phyloP scores from a whole-genome alignment of 805 yeast genomes.

The Wickerhamomyces bovis region DNA sequence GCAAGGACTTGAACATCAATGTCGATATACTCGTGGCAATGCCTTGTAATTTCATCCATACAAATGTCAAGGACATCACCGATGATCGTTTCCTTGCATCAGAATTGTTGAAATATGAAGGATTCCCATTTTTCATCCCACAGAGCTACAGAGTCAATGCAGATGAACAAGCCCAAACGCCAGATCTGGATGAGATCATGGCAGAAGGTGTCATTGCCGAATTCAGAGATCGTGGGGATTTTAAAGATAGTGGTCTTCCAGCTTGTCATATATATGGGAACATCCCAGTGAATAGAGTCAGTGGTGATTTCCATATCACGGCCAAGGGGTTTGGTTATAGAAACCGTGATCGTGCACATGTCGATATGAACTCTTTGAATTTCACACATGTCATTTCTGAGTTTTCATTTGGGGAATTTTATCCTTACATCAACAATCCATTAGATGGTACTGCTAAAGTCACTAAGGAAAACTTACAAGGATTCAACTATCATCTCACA shows the following conservation, averaged over 20 bases:
- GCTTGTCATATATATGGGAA: slow-evolving; percentile 86
- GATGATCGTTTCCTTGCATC: slow-evolving; percentile 74
- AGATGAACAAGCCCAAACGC: slow-evolving; percentile 43
- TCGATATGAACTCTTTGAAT: slow-evolving; percentile 50
- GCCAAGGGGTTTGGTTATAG: slow-evolving; percentile 65
- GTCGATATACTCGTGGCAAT: slow-evolving; percentile 74
- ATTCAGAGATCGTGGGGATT: slow-evolving; percentile 39
- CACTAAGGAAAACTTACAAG: slow-evolving; percentile 42
- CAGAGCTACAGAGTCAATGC: slow-evolving; percentile 38
- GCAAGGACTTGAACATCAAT: slow-evolving; percentile 60
- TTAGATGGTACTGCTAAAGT: slow-evolving; percentile 67
- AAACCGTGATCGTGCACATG: slow-evolving; percentile 35
- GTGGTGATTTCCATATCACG: slow-evolving; percentile 81
- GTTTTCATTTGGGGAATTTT: slow-evolving; percentile 85
- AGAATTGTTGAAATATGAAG: slow-evolving; percentile 69
- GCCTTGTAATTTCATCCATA: slow-evolving; percentile 74
- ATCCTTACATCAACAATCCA: slow-evolving; percentile 83
- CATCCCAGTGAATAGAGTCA: slow-evolving; percentile 77
- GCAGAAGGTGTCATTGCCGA: slow-evolving; percentile 63
- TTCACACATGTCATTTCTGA: slow-evolving; percentile 83
- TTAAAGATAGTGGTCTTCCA: slow-evolving; percentile 45
- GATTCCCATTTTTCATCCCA: slow-evolving; percentile 53
- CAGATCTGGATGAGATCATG: slow-evolving; percentile 61
- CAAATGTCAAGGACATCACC: slow-evolving; percentile 73
- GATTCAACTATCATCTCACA: slow-evolving; percentile 60